phyloP scores from a whole-genome alignment of 2,329 filamentous ascomycete species.

The Trichoderma brevicompactum region DNA sequence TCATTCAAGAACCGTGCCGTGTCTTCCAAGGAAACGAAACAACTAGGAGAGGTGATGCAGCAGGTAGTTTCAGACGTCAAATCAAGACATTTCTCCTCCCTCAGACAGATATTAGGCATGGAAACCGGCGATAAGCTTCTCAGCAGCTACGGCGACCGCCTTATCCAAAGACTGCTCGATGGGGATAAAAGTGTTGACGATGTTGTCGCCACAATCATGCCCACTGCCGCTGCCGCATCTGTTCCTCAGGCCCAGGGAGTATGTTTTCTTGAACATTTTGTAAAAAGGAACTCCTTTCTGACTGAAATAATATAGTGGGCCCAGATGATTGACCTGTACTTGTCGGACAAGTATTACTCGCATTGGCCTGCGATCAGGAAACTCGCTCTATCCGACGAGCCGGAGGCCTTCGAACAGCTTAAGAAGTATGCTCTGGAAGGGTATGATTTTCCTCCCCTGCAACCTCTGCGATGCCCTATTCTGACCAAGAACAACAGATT shows the following conservation, averaged over 20 bases:
- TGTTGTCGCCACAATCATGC: conserved; percentile 61
- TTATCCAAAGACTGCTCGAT: conserved; percentile 60
- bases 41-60: conserved; percentile 53
- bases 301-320: conserved; percentile 36
- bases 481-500: conserved; percentile 37
- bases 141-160: conserved; percentile 57
- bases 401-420: conserved; percentile 51
- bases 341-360: conserved; percentile 49
- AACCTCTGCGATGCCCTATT: background rate
- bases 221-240: conserved; percentile 59
- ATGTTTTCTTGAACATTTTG: background rate
- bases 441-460: conserved; percentile 24
- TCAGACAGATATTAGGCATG: conserved; percentile 5
- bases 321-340: conserved; percentile 57
- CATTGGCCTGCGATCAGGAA: conserved; percentile 55
- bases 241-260: conserved; percentile 59
- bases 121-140: conserved; percentile 40
- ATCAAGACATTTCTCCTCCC: background rate
- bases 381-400: conserved; percentile 48
- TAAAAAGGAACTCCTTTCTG: conserved; percentile 40
- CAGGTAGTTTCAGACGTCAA: conserved; percentile 46
- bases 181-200: conserved; percentile 57
- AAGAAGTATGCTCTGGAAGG: conserved; percentile 55
- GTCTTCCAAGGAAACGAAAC: conserved; percentile 51
- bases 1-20: conserved; percentile 43